These are phyloP conservation scores for Colletotrichum simmondsii DNA, from an alignment of 2,329 filamentous ascomycete genomes.

Conservation along the genomic window DNA sequence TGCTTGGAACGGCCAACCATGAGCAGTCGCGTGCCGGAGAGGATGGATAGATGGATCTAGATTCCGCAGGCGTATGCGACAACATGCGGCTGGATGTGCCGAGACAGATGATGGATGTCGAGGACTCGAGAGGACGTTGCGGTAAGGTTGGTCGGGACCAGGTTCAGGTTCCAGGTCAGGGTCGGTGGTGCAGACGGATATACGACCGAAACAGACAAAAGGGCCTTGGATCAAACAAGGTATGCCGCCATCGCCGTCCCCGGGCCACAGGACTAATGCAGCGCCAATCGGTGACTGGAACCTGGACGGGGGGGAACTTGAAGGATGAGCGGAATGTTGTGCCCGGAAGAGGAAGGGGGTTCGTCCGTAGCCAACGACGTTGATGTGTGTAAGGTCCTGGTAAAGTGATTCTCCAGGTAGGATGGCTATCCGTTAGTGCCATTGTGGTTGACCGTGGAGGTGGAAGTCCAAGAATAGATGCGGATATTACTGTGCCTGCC, in stretches of 20 bases:
- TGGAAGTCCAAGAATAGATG: slow-evolving; percentile 1
- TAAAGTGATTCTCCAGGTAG: not conserved
- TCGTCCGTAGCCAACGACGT: not conserved
- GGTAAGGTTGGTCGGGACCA: slow-evolving; percentile 3
- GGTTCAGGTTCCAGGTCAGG: not conserved
- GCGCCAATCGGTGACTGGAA: not conserved
- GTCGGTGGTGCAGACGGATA: not conserved
- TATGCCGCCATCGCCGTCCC: not conserved
- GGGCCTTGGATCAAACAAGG: not conserved
- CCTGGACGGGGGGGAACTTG: not conserved
- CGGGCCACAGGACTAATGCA: slow-evolving; percentile 5
- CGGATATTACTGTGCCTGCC: not conserved
- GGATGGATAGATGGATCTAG: not conserved
- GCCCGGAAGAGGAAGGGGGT: slow-evolving; percentile 13
- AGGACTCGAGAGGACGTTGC: not conserved
- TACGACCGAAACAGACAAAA: not conserved
- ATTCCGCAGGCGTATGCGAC: not conserved
- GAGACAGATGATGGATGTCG: not conserved
- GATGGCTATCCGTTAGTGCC: not conserved
- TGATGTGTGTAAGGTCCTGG: not conserved
- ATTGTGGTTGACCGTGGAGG: not conserved
- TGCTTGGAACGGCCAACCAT: not conserved
- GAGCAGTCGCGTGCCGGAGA: not conserved
- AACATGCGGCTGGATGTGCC: not conserved
- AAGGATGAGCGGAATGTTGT: not conserved